Evolutionary conservation across 345 rosid genomes (phyloP).

Genomic region (Mallotus nudiflorus): DNA sequence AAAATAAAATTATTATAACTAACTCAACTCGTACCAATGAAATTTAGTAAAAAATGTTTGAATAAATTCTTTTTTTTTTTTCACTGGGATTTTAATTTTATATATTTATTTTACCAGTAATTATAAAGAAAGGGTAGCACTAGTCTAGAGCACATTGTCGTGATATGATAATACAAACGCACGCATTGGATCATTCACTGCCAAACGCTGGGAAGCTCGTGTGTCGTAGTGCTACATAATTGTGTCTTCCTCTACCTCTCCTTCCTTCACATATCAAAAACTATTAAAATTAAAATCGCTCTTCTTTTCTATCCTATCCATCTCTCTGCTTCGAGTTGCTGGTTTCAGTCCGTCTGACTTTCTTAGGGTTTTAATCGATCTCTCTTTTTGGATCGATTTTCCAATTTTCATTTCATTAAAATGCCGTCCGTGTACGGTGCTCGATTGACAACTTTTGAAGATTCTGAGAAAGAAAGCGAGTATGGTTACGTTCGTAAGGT

Average conservation of each 20-base stretch:
- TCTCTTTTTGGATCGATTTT: no score
- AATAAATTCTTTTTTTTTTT: no score
- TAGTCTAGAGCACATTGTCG: no score
- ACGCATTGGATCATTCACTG: background rate
- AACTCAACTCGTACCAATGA: no score
- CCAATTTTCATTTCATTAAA: conserved; percentile 18
- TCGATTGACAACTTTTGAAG: conserved; percentile 90
- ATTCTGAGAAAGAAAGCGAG: conserved; percentile 97
- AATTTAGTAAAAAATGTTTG: no score
- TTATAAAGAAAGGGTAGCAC: no score
- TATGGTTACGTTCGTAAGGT: conserved; percentile 99
- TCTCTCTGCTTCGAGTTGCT: background rate
- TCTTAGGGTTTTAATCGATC: conserved; percentile 28
- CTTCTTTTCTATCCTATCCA: background rate
- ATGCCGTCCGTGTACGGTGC: conserved; percentile 90
- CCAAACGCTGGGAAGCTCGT: background rate
- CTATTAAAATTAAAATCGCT: background rate
- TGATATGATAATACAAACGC: background rate
- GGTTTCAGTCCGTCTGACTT: no score
- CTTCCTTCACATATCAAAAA: no score
- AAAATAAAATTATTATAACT: no score
- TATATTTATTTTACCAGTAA: no score
- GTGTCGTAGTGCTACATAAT: background rate
- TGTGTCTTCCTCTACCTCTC: background rate
- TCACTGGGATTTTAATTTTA: no score